phyloP scores from a whole-genome alignment of 2,329 filamentous ascomycete genomes.

The Exophiala lecanii-corni region DNA sequence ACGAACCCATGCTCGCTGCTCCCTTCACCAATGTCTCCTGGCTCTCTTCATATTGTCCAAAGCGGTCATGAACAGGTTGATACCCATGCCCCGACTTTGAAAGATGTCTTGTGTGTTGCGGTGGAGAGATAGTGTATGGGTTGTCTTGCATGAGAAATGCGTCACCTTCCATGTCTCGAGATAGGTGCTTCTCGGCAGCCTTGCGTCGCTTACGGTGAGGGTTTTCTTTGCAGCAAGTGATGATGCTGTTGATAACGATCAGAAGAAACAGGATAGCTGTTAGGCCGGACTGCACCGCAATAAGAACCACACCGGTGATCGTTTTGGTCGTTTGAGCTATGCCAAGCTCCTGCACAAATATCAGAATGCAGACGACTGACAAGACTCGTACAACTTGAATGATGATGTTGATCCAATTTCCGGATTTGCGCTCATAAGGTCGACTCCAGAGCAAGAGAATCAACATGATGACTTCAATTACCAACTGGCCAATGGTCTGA shows the following conservation, averaged over 20 bases:
- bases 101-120: conserved; percentile 13
- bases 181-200: conserved; percentile 85
- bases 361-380: conserved; percentile 80
- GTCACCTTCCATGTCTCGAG: conserved; percentile 67
- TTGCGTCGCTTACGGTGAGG: conserved; percentile 84
- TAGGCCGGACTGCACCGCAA: conserved; percentile 81
- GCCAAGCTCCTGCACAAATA: conserved; percentile 91
- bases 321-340: conserved; percentile 91
- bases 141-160: conserved; percentile 61
- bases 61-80: conserved; percentile 22
- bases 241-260: conserved; percentile 83
- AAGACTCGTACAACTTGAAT: conserved; percentile 87
- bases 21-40: conserved; percentile 19
- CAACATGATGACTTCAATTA: conserved; percentile 77
- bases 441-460: conserved; percentile 74
- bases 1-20: conserved; percentile 14
- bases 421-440: conserved; percentile 79
- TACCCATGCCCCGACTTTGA: conserved; percentile 17
- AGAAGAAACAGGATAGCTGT: conserved; percentile 80
- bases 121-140: conserved; percentile 10
- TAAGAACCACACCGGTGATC: conserved; percentile 84
- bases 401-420: conserved; percentile 87
- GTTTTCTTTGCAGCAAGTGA: conserved; percentile 77
- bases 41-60: conserved; percentile 14
- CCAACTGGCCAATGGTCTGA: conserved; percentile 74